Base-by-base conservation (phyloP, 805 yeast genomes). In the Hanseniaspora valbyensis region DNA sequence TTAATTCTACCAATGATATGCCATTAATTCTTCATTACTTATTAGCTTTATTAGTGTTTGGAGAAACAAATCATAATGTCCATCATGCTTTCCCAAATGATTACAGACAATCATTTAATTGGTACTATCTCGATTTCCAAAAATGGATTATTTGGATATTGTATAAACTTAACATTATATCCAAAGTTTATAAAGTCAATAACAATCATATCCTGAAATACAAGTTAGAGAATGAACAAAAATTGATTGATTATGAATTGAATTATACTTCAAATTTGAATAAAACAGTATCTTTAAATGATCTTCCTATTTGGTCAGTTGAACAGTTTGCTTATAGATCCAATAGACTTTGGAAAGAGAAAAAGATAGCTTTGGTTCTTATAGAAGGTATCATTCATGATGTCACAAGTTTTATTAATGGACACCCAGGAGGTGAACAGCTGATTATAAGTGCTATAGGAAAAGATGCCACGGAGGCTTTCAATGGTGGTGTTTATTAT, bases 41-140 rank as follows among this genome's bases (percentile, higher is more conserved):
- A 77, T 43, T 74, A 80, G 24, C 79, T 80, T 21, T 61, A 78
- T 14, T 85, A 14, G 82, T 95, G 0, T 79, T 83, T 61, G 97
- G 97, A 12, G 96, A 89, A 67, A 90, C 95, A 4, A 79, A 79
- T 66, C 94, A 87, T 65, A 89, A 88, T 67, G 90, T 83, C 69
- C 97, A 89, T 68, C 96, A 90, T 68, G 95, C 87, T 67, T 89
- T 89, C 66, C 95, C 96, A 5, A 80, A 83, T 55, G 96, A 89
- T 66, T 88, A 82, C 67, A 73, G 96, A 54, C 80, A 80, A 56
- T 85, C 88, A 5, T 68, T 76, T 51, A 75, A 78, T 54, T 73
- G 80, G 75, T 80, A 78, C 65, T 81, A 82, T 42, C 82, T 78
- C 65, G 97, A 89, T 65, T 96, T 96, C 10, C 82, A 94, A 37